phyloP scores from a whole-genome alignment of 805 yeast species.

The Scheffersomyces stipitis region DNA sequence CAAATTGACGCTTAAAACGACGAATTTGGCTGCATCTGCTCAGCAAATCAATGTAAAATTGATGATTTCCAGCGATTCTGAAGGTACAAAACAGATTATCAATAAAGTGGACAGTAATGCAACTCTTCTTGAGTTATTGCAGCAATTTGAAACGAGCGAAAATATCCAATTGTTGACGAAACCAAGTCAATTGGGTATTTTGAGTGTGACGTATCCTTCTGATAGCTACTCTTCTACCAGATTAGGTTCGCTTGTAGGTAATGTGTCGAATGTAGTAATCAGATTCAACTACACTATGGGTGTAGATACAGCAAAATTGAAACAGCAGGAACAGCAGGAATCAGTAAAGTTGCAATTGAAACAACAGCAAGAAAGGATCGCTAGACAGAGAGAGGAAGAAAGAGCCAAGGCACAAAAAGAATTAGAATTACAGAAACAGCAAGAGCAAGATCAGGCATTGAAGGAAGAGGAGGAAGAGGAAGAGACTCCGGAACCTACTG shows the following conservation, averaged over 20 bases:
- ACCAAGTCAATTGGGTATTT: constrained; percentile 11
- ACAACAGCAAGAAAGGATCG: constrained; percentile 14
- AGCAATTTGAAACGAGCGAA: constrained; percentile 14
- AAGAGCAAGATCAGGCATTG: background rate
- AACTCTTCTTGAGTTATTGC: constrained; percentile 20
- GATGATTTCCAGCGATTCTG: constrained; percentile 6
- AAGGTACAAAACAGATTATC: constrained; percentile 4
- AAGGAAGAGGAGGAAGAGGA: background rate
- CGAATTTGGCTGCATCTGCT: constrained; percentile 5
- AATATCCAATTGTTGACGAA: constrained; percentile 10
- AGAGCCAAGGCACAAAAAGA: constrained; percentile 6
- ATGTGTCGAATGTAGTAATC: constrained; percentile 21
- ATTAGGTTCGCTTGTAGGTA: constrained; percentile 19
- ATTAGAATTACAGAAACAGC: background rate
- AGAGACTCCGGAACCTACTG: background rate
- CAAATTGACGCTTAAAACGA: constrained; percentile 23
- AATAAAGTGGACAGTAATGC: constrained; percentile 8
- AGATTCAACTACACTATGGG: constrained; percentile 20
- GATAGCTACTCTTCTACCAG: constrained; percentile 7
- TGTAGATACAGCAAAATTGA: constrained; percentile 6
- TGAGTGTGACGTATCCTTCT: constrained; percentile 12
- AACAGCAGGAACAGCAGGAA: constrained; percentile 20
- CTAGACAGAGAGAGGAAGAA: constrained; percentile 7
- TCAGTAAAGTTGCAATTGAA: constrained; percentile 17
- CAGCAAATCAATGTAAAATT: constrained; percentile 18